Base-by-base conservation (phyloP, 2,329 filamentous ascomycete genomes). In the Metarhizium humberi region DNA sequence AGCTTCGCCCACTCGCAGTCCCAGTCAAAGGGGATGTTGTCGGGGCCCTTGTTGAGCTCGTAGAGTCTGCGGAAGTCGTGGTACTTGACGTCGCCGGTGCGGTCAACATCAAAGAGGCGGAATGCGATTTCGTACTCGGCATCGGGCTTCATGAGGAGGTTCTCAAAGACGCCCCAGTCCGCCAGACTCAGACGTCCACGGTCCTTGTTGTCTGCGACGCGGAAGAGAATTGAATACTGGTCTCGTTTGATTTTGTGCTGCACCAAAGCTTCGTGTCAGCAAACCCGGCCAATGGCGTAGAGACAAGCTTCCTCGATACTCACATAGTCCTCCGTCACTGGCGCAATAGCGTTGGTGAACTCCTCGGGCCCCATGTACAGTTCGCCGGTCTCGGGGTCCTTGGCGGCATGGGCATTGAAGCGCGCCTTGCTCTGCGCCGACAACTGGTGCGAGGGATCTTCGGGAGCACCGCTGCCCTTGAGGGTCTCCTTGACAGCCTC, bases 71-170 rank as follows among this genome's bases (percentile, higher is more conserved):
- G 85, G 74, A 99, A 92, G 64, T 91, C 84, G 43, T 95, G 88
- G 67, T 92, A 96, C 70, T 92, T 92, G 66, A 99, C 90, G 51
- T 81, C 81, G 58, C 94, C 94, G 20, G 84, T 88, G 58, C 88
- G 83, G 52, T 92, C 85, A 64, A 90, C 80, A 68, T 97, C 92
- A 73, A 99, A 99, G 55, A 99, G 81, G 64, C 94, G 89, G 76
- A 97, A 99, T 16, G 94, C 92, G 64, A 99, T 96, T 73, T 97
- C 92, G 75, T 99, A 99, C 75, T 99, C 94, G 70, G 94, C 94
- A 68, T 97, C 94, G 59, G 94, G 88, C 75, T 96, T 97, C 63
- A 81, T 80, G 57, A 99, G 85, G 60, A 99, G 82, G 76, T 95
- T 95, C 75, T 96, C 90, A 73, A 97, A 99, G 60, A 88, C 87